These are phyloP conservation scores for Phytophthora cryptogea DNA, from an alignment of 352 stramenopile species.

Conservation along the genomic window DNA sequence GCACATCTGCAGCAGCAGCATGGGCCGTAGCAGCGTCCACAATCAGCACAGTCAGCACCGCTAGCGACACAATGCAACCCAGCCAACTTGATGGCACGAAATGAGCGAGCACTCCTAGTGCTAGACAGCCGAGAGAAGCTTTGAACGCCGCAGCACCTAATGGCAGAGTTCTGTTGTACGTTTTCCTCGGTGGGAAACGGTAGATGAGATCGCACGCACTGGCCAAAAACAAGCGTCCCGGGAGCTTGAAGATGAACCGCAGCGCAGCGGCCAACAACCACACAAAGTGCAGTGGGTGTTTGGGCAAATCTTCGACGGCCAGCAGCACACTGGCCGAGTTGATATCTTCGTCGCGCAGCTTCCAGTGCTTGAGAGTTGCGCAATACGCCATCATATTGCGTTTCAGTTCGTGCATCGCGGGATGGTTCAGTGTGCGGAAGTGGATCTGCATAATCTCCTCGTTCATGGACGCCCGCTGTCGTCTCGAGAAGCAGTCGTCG, in stretches of 20 bases:
- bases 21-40: constrained; percentile 42
- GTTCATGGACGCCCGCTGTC: constrained; percentile 81
- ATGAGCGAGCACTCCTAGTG: constrained; percentile 42
- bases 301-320: constrained; percentile 43
- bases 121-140: constrained; percentile 38
- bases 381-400: constrained; percentile 68
- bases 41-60: constrained; percentile 33
- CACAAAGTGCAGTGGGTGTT: constrained; percentile 49
- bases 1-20: constrained; percentile 38
- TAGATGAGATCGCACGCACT: constrained; percentile 64
- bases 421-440: constrained; percentile 72
- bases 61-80: constrained; percentile 36
- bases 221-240: constrained; percentile 49
- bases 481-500: constrained; percentile 72
- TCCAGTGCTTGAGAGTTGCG: constrained; percentile 60
- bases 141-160: constrained; percentile 40
- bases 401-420: constrained; percentile 72
- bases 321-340: constrained; percentile 56
- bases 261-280: constrained; percentile 48
- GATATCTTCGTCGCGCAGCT: constrained; percentile 70
- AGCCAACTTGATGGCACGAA: constrained; percentile 33
- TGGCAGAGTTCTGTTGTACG: constrained; percentile 32
- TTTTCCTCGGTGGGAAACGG: constrained; percentile 36
- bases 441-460: constrained; percentile 82
- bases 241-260: constrained; percentile 46